phyloP scores from a whole-genome alignment of 2,329 filamentous ascomycete genomes.

The Kalaharituber pfeilii region DNA sequence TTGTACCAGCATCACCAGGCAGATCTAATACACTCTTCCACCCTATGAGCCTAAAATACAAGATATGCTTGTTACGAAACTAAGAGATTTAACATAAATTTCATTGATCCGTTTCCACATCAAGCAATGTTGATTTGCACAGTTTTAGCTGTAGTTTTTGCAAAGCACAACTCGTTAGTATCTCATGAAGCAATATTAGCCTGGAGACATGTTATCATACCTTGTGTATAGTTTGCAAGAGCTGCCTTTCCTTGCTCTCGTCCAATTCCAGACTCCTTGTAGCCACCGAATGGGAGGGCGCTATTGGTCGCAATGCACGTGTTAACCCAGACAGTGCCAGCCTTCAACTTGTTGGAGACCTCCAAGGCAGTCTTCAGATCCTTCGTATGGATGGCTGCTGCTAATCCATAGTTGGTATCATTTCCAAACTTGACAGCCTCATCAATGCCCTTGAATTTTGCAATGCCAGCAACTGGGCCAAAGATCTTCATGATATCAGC shows the following conservation, averaged over 20 bases:
- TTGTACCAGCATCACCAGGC: too few species aligned
- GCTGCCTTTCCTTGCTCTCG: conserved; percentile 56
- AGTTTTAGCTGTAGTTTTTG: neutral
- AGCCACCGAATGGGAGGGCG: conserved; percentile 49
- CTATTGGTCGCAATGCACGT: conserved; percentile 54
- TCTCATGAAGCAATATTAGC: neutral
- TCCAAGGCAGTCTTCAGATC: conserved; percentile 66
- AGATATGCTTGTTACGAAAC: too few species aligned
- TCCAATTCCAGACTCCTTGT: conserved; percentile 62
- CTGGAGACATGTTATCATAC: conserved; percentile 33
- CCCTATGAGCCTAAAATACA: too few species aligned
- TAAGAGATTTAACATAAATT: too few species aligned
- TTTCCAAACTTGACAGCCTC: conserved; percentile 56
- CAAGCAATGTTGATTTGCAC: neutral
- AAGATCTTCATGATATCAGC: conserved; percentile 52
- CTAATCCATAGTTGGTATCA: conserved; percentile 57
- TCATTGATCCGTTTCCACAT: neutral
- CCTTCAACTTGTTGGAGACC: conserved; percentile 51
- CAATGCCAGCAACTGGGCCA: conserved; percentile 59
- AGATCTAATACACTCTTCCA: too few species aligned
- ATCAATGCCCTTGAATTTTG: conserved; percentile 57
- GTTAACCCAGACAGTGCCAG: conserved; percentile 51
- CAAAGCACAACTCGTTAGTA: neutral
- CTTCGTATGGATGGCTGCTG: conserved; percentile 58
- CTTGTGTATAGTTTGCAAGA: conserved; percentile 49